phyloP scores from a whole-genome alignment of 805 yeast species.

The Candida pseudofarinosa region DNA sequence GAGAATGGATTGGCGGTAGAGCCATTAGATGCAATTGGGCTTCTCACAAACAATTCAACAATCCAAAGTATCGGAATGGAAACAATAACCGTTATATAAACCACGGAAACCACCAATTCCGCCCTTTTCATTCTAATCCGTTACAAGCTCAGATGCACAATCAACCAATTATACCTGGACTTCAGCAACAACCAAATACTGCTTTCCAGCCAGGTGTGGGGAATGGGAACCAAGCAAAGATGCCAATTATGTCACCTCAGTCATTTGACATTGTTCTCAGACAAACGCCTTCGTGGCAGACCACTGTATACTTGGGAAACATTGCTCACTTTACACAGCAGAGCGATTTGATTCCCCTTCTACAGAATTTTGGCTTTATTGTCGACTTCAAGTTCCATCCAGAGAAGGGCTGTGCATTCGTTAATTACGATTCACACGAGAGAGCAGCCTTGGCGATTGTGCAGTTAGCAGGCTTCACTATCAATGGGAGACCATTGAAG shows the following conservation, averaged over 20 bases:
- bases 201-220: conserved; percentile 2
- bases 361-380: conserved; percentile 78
- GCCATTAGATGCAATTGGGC: conserved; percentile 89
- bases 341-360: conserved; percentile 64
- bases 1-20: conserved; percentile 66
- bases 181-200: conserved; percentile 3
- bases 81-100: conserved; percentile 10
- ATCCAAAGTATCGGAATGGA: conserved; percentile 11
- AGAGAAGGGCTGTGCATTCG: conserved; percentile 85
- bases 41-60: conserved; percentile 51
- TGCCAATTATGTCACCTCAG: conserved; percentile 45
- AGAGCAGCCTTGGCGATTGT: conserved; percentile 85
- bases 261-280: conserved; percentile 67
- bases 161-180: conserved; percentile 7
- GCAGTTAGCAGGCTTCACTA: conserved; percentile 63
- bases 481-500: conserved; percentile 75
- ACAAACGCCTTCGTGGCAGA: conserved; percentile 79
- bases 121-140: conserved; percentile 13
- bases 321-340: conserved; percentile 74
- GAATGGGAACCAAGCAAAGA: conserved; percentile 8
- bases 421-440: conserved; percentile 81
- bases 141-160: conserved; percentile 9
- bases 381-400: conserved; percentile 77
- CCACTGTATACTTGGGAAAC: conserved; percentile 85
- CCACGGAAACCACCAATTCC: conserved; percentile 9